phyloP scores from a whole-genome alignment of 2,329 filamentous ascomycete species.

The Ophiocordyceps camponoti-rufipedis region DNA sequence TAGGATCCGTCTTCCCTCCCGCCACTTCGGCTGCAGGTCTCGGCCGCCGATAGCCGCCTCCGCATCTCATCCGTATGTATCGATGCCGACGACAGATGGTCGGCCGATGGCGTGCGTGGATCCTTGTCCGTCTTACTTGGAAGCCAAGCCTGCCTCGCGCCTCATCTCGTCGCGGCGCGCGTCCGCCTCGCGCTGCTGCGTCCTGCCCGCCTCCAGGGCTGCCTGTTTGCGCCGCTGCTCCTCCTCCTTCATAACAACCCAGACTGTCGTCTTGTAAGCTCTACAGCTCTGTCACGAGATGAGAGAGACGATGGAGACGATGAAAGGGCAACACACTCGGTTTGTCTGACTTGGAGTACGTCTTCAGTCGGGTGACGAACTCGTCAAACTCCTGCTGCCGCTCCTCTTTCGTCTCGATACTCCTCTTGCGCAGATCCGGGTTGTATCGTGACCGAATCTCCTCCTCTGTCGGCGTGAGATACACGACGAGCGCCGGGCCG shows the following conservation, averaged over 20 bases:
- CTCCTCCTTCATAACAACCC: constrained; percentile 31
- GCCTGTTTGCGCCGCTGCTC: constrained; percentile 22
- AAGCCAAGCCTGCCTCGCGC: constrained; percentile 25
- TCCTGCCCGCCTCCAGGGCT: constrained; percentile 15
- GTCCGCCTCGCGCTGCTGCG: constrained; percentile 21
- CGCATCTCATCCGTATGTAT: too few species aligned
- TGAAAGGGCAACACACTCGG: constrained; percentile 37
- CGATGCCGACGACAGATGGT: too few species aligned
- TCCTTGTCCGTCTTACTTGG: constrained; percentile 8
- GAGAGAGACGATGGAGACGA: neutral
- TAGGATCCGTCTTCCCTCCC: too few species aligned
- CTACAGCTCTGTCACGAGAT: too few species aligned
- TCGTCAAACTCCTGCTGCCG: constrained; percentile 75
- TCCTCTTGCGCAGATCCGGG: constrained; percentile 79
- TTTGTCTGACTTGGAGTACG: constrained; percentile 80
- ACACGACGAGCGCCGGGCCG: constrained; percentile 69
- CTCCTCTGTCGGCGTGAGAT: constrained; percentile 69
- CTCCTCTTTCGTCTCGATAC: constrained; percentile 59
- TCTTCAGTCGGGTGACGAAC: constrained; percentile 69
- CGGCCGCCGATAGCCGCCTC: neutral
- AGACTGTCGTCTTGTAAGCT: constrained; percentile 17
- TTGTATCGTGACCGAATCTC: constrained; percentile 87
- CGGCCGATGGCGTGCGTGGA: too few species aligned
- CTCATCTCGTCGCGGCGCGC: constrained; percentile 29
- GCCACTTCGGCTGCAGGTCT: neutral